These are phyloP conservation scores for Eucalyptus lansdowneana DNA, from an alignment of 345 rosid species.

Conservation along the genomic window DNA sequence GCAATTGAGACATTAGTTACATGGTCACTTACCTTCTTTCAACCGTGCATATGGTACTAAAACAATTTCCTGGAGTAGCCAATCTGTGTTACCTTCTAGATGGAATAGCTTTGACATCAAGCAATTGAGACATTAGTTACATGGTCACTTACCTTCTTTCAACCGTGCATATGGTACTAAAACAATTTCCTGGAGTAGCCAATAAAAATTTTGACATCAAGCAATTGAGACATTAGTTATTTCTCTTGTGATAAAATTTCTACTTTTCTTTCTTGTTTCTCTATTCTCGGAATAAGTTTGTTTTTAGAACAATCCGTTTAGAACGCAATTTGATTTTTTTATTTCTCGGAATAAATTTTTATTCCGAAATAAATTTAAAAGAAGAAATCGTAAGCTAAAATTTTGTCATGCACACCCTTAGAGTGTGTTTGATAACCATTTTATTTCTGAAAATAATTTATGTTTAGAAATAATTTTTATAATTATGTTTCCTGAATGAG, in stretches of 20 bases:
- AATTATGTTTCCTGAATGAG: no score
- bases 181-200: background rate
- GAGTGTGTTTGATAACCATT: no score
- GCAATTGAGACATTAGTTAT: background rate
- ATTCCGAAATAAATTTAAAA: no score
- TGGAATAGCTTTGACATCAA: background rate
- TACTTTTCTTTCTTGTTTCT: no score
- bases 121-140: background rate
- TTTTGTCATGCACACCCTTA: no score
- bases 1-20: background rate
- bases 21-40: background rate
- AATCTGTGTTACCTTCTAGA: background rate
- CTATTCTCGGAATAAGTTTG: no score
- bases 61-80: background rate
- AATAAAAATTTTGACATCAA: background rate
- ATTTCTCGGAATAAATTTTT: no score
- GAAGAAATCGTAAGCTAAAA: no score
- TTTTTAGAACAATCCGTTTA: no score
- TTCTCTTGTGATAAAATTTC: no score
- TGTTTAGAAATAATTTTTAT: no score
- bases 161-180: background rate
- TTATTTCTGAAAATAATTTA: rapidly evolving
- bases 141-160: background rate
- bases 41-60: background rate
- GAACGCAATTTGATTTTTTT: no score